Evolutionary conservation across 768 basidiomycete species (phyloP), one percentile per base, ranked within the genome.

Genomic region (Tulasnella sp.): DNA sequence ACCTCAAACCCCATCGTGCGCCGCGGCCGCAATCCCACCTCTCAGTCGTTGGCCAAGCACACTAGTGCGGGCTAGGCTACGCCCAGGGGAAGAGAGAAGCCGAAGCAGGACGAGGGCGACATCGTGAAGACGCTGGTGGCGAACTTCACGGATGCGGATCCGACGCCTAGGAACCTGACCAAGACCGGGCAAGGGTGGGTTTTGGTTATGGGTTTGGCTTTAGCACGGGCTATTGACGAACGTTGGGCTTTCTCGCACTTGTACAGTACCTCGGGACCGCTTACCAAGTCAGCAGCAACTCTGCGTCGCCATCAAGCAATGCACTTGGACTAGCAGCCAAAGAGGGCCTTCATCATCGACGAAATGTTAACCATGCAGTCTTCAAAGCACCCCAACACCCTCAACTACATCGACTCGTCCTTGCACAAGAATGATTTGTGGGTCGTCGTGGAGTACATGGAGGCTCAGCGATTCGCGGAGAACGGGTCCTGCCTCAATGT

Each of bases 331-430:
- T 98, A 99, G 86, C 98, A 99, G 83, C 98, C 98, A 55, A 99
- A 99, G 88, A 98, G 99, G 85, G 98, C 99, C n/a, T n/a, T 99
- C 86, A 99, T 99, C n/a, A n/a, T n/a, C 87, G 99, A 99, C 85
- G 98, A 99, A 85, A 99, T 99, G 81, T 90, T 99, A 80, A 98
- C 99, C 83, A 99, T 99, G 98, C 93, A 96, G 32, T 91, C 95
- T 32, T 94, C 93, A 20, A 89, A 93, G 42, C 96, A 98, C 83
- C 95, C n/a, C n/a, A 99, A 99, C 83, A 98, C 98, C 81, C 96
- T 99, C 86, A 98, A 99, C 84, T 99, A 96, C 86, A 98, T 98
- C 82, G 98, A 99, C 83, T 97, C 96, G 2, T 99, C 98, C 89
- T 85, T 99, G 51, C 90, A 97, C 87, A 96, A 94, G 35, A 35